Percentiles rank a stretch among this genome's conserved stretches.
phyloP scores from a whole-genome alignment of 306 rosid genomes.

The Sophora flavescens region DNA sequence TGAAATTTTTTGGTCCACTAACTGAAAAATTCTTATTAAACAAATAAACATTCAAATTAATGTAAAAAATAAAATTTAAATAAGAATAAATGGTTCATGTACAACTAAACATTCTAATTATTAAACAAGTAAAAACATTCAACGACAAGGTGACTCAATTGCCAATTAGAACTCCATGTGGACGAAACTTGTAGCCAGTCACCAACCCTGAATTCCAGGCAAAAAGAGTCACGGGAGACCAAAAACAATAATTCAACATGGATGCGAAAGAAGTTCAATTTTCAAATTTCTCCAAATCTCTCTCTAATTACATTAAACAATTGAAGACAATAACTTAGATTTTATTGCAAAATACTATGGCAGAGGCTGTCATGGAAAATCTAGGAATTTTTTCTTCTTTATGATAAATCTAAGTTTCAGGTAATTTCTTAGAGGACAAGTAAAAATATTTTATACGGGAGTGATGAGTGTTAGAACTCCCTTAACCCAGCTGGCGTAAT shows the following conservation, averaged over 20 bases:
- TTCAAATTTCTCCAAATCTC: constrained; percentile 1
- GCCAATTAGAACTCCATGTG: not conserved
- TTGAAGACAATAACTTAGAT: not conserved
- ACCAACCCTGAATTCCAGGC: not conserved
- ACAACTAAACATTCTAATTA: not conserved
- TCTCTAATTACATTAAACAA: not conserved
- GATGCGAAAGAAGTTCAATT: not conserved
- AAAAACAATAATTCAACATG: not conserved
- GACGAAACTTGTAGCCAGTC: not conserved
- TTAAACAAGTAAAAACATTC: not conserved
- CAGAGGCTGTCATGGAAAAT: not conserved
- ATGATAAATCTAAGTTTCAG: not conserved
- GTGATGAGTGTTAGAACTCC: not conserved
- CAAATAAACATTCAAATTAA: not conserved
- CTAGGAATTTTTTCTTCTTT: not conserved
- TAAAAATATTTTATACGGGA: not conserved
- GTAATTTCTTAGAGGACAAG: not conserved
- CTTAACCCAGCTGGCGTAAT: not conserved
- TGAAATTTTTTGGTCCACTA: not conserved
- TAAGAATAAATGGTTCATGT: not conserved
- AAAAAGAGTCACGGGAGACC: not conserved
- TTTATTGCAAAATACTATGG: constrained; percentile 2
- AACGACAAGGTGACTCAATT: not conserved
- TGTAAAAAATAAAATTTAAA: not conserved
- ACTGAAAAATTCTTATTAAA: not conserved